Evolutionary conservation across 2,329 filamentous ascomycete species (phyloP).

Genomic region (Penicillium capsulatum): DNA sequence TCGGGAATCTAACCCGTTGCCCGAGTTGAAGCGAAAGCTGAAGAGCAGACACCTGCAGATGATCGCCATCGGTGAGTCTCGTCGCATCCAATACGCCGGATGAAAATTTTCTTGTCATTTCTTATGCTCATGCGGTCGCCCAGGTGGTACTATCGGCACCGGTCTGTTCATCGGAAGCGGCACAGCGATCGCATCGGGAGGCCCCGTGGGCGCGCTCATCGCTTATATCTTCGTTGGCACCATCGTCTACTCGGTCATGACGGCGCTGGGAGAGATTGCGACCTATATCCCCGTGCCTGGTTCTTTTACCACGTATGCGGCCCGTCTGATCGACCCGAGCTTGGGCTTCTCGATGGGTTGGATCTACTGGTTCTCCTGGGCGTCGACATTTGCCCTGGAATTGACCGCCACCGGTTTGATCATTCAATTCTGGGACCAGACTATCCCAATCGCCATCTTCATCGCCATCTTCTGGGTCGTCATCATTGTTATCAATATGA

Average conservation of each 20-base stretch:
- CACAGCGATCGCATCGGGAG: slow-evolving; percentile 56
- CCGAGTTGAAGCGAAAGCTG: slow-evolving; percentile 65
- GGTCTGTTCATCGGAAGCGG: slow-evolving; percentile 68
- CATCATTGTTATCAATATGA: slow-evolving; percentile 64
- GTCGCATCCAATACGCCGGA: background rate
- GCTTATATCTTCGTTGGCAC: slow-evolving; percentile 66
- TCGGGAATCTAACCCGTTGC: slow-evolving; percentile 58
- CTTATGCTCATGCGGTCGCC: background rate
- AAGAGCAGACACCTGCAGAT: slow-evolving; percentile 91
- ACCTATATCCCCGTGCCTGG: slow-evolving; percentile 72
- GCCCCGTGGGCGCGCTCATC: slow-evolving; percentile 62
- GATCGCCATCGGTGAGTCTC: slow-evolving; percentile 86
- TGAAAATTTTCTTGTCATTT: too few species aligned
- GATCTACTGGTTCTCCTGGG: slow-evolving; percentile 79
- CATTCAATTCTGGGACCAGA: slow-evolving; percentile 66
- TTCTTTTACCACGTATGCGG: slow-evolving; percentile 70
- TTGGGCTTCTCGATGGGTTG: slow-evolving; percentile 74
- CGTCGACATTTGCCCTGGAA: slow-evolving; percentile 68
- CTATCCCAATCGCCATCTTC: slow-evolving; percentile 63
- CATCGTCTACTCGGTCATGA: slow-evolving; percentile 72
- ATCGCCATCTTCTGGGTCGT: slow-evolving; percentile 69
- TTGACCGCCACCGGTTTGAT: slow-evolving; percentile 67
- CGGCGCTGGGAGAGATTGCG: slow-evolving; percentile 62
- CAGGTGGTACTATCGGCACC: slow-evolving; percentile 64
- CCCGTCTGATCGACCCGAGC: slow-evolving; percentile 67